phyloP scores from a whole-genome alignment of 2,329 filamentous ascomycete species.

The Penicillium occitanis region DNA sequence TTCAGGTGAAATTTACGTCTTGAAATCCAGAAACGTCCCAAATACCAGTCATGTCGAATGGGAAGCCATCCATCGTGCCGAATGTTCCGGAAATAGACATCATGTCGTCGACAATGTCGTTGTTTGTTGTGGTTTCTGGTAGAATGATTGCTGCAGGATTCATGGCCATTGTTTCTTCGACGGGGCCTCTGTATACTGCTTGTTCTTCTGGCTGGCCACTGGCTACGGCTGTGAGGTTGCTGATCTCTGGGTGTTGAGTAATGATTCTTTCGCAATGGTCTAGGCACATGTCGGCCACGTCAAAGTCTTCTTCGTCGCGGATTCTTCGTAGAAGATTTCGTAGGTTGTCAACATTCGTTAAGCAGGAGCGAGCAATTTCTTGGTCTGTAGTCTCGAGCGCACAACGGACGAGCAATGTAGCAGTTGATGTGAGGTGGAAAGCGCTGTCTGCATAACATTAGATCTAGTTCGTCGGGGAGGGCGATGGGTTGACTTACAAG shows the following conservation, averaged over 20 bases:
- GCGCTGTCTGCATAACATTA: conserved; percentile 44
- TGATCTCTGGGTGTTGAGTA: conserved; percentile 38
- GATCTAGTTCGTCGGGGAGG: conserved; percentile 10
- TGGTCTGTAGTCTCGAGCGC: conserved; percentile 52
- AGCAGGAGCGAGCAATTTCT: conserved; percentile 47
- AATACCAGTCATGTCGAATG: conserved; percentile 49
- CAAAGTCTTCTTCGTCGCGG: conserved; percentile 54
- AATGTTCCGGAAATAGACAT: conserved; percentile 49
- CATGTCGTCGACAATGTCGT: conserved; percentile 49
- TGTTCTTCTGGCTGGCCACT: conserved; percentile 17
- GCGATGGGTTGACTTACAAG: conserved; percentile 35
- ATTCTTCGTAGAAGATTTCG: conserved; percentile 50
- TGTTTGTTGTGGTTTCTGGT: conserved; percentile 47
- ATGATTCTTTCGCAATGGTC: conserved; percentile 51
- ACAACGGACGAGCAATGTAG: conserved; percentile 54
- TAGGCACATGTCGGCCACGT: conserved; percentile 56
- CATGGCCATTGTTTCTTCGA: conserved; percentile 31
- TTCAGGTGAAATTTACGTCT: conserved; percentile 36
- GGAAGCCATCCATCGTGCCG: conserved; percentile 48
- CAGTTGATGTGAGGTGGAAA: conserved; percentile 55
- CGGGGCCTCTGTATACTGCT: conserved; percentile 17
- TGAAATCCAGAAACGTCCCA: conserved; percentile 48
- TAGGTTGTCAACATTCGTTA: conserved; percentile 50
- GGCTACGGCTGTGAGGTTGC: conserved; percentile 16
- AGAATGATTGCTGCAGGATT: conserved; percentile 42